Percentiles rank a stretch among this genome's conserved stretches.
phyloP scores from a whole-genome alignment of 208 protist genomes.

The Trypanosomatidae sp. region DNA sequence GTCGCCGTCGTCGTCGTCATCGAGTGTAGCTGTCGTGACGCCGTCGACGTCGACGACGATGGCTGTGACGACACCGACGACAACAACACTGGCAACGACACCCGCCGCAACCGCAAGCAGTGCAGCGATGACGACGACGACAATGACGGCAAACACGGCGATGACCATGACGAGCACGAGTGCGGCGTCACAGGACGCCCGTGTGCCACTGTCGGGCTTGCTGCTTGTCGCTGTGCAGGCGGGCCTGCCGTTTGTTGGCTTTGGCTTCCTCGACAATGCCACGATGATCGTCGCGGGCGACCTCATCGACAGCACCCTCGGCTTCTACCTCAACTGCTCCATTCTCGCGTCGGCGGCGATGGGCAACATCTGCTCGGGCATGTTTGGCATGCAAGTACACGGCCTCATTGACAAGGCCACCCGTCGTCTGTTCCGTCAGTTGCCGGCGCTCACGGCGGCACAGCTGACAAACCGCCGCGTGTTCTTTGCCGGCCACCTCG shows the following conservation, averaged over 20 bases:
- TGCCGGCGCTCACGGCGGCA: conserved; percentile 61
- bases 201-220: conserved; percentile 36
- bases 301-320: conserved; percentile 73
- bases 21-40: too few species aligned
- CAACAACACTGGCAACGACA: too few species aligned
- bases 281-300: conserved; percentile 86
- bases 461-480: conserved; percentile 71
- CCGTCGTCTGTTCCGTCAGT: conserved; percentile 58
- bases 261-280: conserved; percentile 87
- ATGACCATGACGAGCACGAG: conserved; percentile 1
- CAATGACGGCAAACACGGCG: neutral
- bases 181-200: conserved; percentile 1
- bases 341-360: conserved; percentile 84
- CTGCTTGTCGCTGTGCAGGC: conserved; percentile 65
- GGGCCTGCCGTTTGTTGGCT: conserved; percentile 84
- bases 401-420: conserved; percentile 83
- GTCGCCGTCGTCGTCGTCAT: too few species aligned
- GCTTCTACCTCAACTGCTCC: conserved; percentile 85
- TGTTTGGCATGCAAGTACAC: conserved; percentile 85
- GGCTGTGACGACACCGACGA: too few species aligned
- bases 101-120: too few species aligned
- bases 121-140: too few species aligned
- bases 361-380: conserved; percentile 84
- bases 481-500: conserved; percentile 81
- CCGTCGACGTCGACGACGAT: too few species aligned